A percentile compares a stretch with the other conserved stretches of the same genome.
Evolutionary conservation across 768 basidiomycete species (phyloP).

Genomic region (Trametes gibbosa): DNA sequence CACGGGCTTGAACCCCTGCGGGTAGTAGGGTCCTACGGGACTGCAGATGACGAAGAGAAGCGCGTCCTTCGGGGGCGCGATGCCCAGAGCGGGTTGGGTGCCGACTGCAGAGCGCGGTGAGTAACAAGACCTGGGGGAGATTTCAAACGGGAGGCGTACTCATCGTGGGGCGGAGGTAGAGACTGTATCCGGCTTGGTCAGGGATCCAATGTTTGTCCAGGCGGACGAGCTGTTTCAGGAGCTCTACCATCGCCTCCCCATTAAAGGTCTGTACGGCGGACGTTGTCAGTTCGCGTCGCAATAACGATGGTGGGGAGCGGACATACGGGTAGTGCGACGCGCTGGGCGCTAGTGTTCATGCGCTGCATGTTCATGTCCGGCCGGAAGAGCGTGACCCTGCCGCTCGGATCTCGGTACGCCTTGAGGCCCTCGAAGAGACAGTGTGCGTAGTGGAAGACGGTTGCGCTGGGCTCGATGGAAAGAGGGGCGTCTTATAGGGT

Average conservation of each 20-base stretch:
- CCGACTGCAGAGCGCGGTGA: slow-evolving; percentile 54
- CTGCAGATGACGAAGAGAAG: slow-evolving; percentile 63
- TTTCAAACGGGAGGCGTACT: slow-evolving; percentile 32
- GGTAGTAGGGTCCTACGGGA: slow-evolving; percentile 77
- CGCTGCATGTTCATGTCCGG: slow-evolving; percentile 98
- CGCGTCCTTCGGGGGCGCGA: slow-evolving; percentile 54
- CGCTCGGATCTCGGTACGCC: slow-evolving; percentile 76
- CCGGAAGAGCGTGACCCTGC: slow-evolving; percentile 80
- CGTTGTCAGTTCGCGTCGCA: neutral
- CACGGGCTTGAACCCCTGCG: slow-evolving; percentile 86
- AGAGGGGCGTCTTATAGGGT: slow-evolving; percentile 57
- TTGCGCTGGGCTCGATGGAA: slow-evolving; percentile 69
- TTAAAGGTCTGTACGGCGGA: slow-evolving; percentile 60
- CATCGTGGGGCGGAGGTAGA: slow-evolving; percentile 86
- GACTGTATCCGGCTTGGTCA: slow-evolving; percentile 78
- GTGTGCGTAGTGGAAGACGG: slow-evolving; percentile 93
- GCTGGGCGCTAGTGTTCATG: slow-evolving; percentile 81
- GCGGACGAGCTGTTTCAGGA: slow-evolving; percentile 84
- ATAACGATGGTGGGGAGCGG: neutral
- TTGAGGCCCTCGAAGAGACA: slow-evolving; percentile 93
- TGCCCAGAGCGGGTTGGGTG: slow-evolving; percentile 54
- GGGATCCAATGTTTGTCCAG: slow-evolving; percentile 93
- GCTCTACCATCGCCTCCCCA: slow-evolving; percentile 65
- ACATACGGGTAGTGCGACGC: slow-evolving; percentile 74
- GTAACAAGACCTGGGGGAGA: neutral